Conservation (phyloP, 176 grass and related monocot species). For the Cenchrus purpureus region DNA sequence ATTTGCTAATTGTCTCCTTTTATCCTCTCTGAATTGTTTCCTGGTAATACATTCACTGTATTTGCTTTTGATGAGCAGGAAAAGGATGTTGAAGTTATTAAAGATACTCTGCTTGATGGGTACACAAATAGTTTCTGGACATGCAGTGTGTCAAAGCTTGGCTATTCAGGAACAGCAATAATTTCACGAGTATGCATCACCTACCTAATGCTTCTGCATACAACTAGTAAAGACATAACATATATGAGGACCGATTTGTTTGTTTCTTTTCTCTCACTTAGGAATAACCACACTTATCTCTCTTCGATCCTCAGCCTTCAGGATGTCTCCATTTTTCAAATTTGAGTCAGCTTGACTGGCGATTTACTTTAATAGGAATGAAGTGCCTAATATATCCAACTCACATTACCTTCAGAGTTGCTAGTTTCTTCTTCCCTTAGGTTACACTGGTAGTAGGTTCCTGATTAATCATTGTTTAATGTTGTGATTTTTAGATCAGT, state of each 20-base stretch:
- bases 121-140: slow-evolving; percentile 97
- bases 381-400: not conserved
- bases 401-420: not conserved
- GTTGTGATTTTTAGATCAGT: not conserved
- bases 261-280: slow-evolving; percentile 3
- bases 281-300: slow-evolving; percentile 15
- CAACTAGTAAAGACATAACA: slow-evolving; percentile 20
- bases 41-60: slow-evolving; percentile 22
- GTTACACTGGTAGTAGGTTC: not conserved
- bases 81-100: slow-evolving; percentile 88
- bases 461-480: slow-evolving; percentile 7
- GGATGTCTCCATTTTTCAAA: not conserved
- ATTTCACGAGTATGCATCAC: slow-evolving; percentile 76
- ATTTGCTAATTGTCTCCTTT: slow-evolving; percentile 16
- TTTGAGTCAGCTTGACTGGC: not conserved
- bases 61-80: slow-evolving; percentile 63
- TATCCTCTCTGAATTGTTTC: slow-evolving; percentile 31
- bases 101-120: slow-evolving; percentile 79
- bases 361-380: slow-evolving; percentile 3
- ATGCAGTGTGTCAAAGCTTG: slow-evolving; percentile 93
- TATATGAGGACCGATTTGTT: not conserved
- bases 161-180: slow-evolving; percentile 94
- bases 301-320: slow-evolving; percentile 1
- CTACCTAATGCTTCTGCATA: slow-evolving; percentile 11
- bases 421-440: slow-evolving; percentile 28